Percentiles rank a stretch among this genome's conserved stretches.
phyloP scores from a whole-genome alignment of 805 yeast species.

The Saturnispora zaruensis region DNA sequence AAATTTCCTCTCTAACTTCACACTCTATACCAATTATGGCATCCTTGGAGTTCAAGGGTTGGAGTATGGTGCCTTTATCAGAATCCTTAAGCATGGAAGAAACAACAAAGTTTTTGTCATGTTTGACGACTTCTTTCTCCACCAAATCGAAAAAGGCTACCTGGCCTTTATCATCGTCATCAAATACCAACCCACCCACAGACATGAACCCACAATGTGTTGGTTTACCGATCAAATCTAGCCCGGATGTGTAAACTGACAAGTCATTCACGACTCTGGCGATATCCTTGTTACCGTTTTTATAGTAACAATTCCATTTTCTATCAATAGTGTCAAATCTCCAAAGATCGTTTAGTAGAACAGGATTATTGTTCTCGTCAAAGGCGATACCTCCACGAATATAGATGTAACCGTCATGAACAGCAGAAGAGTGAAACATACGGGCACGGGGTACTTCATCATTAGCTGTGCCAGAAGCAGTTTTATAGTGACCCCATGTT shows the following conservation, averaged over 20 bases:
- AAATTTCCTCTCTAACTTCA: not conserved
- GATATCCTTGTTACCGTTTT: constrained; percentile 23
- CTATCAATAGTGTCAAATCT: constrained; percentile 44
- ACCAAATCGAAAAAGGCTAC: constrained; percentile 3
- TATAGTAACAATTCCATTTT: constrained; percentile 45
- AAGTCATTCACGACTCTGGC: constrained; percentile 44
- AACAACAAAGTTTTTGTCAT: not conserved
- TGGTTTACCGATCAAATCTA: constrained; percentile 30
- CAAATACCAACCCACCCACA: constrained; percentile 37
- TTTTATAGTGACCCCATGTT: constrained; percentile 41
- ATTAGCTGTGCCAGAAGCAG: constrained; percentile 13
- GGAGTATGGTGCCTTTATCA: not conserved
- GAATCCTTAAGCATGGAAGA: constrained; percentile 23
- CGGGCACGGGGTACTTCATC: constrained; percentile 35
- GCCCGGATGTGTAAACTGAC: constrained; percentile 33
- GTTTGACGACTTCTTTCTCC: not conserved
- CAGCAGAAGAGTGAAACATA: constrained; percentile 50
- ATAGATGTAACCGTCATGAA: constrained; percentile 42
- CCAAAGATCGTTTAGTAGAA: constrained; percentile 62
- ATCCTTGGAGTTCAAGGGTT: not conserved
- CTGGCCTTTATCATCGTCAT: not conserved
- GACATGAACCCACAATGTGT: constrained; percentile 42
- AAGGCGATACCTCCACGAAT: constrained; percentile 58
- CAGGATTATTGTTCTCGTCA: constrained; percentile 28
- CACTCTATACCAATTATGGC: constrained; percentile 1